These are phyloP conservation scores for Boletus semigastroideus DNA, from an alignment of 1,284 basidiomycete genomes.

Conservation along the genomic window DNA sequence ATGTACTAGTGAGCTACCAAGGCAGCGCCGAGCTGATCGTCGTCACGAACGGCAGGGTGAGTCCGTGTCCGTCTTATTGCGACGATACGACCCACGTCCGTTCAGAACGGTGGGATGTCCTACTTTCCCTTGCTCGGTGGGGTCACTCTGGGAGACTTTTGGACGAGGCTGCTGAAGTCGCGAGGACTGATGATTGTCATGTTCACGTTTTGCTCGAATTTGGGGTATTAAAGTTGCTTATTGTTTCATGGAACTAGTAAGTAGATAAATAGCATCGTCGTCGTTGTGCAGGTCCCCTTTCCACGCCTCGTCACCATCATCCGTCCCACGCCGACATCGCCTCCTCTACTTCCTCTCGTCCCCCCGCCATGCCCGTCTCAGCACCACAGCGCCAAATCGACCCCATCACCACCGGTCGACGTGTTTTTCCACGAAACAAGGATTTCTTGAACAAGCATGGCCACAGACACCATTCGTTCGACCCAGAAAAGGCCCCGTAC, in stretches of 20 bases:
- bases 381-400: constrained; percentile 13
- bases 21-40: constrained; percentile 53
- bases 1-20: constrained; percentile 45
- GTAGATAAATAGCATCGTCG: not conserved
- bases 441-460: constrained; percentile 62
- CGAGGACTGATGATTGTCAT: constrained; percentile 25
- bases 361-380: constrained; percentile 22
- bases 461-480: constrained; percentile 61
- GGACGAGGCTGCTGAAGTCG: constrained; percentile 33
- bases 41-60: constrained; percentile 60
- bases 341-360: not conserved
- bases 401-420: constrained; percentile 15
- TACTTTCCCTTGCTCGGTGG: constrained; percentile 53
- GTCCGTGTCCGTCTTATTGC: constrained; percentile 8
- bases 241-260: constrained; percentile 10
- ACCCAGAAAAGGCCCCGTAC: constrained; percentile 68
- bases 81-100: not conserved
- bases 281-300: constrained; percentile 9
- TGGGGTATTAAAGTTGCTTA: constrained; percentile 23
- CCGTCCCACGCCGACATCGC: constrained; percentile 12
- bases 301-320: constrained; percentile 12
- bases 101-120: constrained; percentile 45
- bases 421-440: constrained; percentile 40
- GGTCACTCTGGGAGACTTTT: constrained; percentile 40
- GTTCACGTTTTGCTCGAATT: constrained; percentile 23